A percentile compares a stretch with the other conserved stretches of the same genome.
These are phyloP conservation scores for Medicago arabica DNA, from an alignment of 306 rosid species.

Conservation along the genomic window DNA sequence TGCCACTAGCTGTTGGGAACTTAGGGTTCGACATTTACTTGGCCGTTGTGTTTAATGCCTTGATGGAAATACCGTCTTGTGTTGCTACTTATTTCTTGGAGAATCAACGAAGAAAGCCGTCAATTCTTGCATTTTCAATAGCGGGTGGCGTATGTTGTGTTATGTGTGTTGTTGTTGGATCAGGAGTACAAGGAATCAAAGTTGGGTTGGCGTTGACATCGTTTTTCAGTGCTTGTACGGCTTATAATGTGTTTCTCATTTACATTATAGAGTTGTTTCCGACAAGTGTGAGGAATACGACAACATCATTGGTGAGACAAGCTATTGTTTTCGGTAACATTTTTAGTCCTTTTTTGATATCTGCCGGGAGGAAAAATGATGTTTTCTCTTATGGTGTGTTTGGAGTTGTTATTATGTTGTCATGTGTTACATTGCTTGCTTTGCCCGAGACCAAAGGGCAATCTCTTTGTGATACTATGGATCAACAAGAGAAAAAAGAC, in stretches of 20 bases:
- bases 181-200: not conserved
- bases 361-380: slow-evolving; percentile 18
- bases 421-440: slow-evolving; percentile 21
- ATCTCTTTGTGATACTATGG: slow-evolving; percentile 31
- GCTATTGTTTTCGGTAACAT: not conserved
- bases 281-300: not conserved
- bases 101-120: slow-evolving; percentile 13
- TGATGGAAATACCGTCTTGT: slow-evolving; percentile 49
- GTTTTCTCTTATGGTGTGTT: slow-evolving; percentile 38
- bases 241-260: slow-evolving; percentile 16
- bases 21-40: slow-evolving; percentile 50
- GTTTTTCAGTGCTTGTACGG: slow-evolving; percentile 42
- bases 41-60: slow-evolving; percentile 47
- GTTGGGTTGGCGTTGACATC: slow-evolving; percentile 44
- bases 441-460: slow-evolving; percentile 44
- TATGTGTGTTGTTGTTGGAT: slow-evolving; percentile 23
- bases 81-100: slow-evolving; percentile 35
- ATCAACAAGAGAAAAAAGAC: slow-evolving; percentile 36
- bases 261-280: not conserved
- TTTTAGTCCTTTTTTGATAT: not conserved
- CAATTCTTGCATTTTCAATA: slow-evolving; percentile 25
- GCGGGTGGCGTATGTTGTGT: slow-evolving; percentile 44
- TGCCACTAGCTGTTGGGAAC: slow-evolving; percentile 55
- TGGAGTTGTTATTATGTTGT: slow-evolving; percentile 30
- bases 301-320: not conserved